Percentiles rank a stretch among this genome's conserved stretches.
These are phyloP conservation scores for Taphrina communis DNA, from an alignment of 1,139 yeast genomes.

Conservation along the genomic window DNA sequence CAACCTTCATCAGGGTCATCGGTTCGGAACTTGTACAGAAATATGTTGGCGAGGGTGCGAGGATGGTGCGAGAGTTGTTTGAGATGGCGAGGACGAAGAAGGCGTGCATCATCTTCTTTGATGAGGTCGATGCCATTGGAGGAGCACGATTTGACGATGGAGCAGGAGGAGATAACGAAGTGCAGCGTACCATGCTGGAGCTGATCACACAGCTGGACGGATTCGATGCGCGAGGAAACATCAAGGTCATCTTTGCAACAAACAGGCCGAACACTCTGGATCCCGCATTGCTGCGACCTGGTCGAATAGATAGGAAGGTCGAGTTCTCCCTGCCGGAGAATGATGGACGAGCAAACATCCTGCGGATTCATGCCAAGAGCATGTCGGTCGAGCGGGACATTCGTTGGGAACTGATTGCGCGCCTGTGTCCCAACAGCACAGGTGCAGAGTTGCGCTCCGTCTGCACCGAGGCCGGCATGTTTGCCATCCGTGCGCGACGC, in stretches of 20 bases:
- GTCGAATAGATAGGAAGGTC: constrained; percentile 97
- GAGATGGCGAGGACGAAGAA: constrained; percentile 98
- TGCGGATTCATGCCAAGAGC: constrained; percentile 91
- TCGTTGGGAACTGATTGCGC: constrained; percentile 96
- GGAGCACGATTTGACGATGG: constrained; percentile 99
- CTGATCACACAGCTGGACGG: constrained; percentile 96
- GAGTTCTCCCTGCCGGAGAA: constrained; percentile 95
- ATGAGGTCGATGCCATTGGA: constrained; percentile 98
- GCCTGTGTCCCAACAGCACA: constrained; percentile 96
- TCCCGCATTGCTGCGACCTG: constrained; percentile 96
- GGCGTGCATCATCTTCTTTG: constrained; percentile 94
- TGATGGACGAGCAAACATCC: constrained; percentile 96
- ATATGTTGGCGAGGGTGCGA: constrained; percentile 98
- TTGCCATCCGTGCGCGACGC: constrained; percentile 96
- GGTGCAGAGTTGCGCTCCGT: constrained; percentile 98
- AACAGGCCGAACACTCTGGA: constrained; percentile 97
- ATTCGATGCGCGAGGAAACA: constrained; percentile 96
- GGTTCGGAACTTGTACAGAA: constrained; percentile 98
- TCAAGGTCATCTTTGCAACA: constrained; percentile 98
- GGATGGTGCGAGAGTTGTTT: constrained; percentile 97
- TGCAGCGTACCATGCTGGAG: constrained; percentile 98
- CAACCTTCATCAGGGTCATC: constrained; percentile 95
- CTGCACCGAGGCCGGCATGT: constrained; percentile 99
- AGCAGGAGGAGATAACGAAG: constrained; percentile 99
- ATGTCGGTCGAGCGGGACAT: constrained; percentile 97